A percentile compares a stretch with the other conserved stretches of the same genome.
These are phyloP conservation scores for Cenchrus purpureus DNA, from an alignment of 176 grass and related monocot genomes.

Conservation along the genomic window DNA sequence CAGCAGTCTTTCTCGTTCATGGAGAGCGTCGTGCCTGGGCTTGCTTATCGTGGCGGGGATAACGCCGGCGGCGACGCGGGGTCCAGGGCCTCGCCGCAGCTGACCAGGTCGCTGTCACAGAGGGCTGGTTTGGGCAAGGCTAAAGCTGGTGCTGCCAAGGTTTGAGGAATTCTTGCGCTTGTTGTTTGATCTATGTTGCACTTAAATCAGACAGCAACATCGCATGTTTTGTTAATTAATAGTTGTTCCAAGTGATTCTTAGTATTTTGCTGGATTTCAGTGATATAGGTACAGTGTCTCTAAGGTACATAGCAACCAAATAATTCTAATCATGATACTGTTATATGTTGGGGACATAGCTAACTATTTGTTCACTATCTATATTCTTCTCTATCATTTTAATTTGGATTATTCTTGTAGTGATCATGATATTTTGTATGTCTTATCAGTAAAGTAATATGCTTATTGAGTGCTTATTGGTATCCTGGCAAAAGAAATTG, in stretches of 20 bases:
- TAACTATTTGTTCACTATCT: conserved; percentile 11
- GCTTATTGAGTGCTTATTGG: background rate
- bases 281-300: background rate
- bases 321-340: background rate
- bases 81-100: conserved; percentile 43
- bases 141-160: conserved; percentile 62
- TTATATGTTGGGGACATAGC: background rate
- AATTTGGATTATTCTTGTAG: background rate
- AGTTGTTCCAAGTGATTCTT: conserved; percentile 21
- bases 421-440: background rate
- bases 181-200: conserved; percentile 14
- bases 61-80: conserved; percentile 18
- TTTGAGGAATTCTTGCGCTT: conserved; percentile 39
- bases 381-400: background rate
- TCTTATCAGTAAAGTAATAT: background rate
- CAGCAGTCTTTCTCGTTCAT: conserved; percentile 49
- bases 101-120: conserved; percentile 70
- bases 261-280: conserved; percentile 13
- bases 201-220: background rate
- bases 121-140: conserved; percentile 62
- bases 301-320: conserved; percentile 1
- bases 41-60: conserved; percentile 29
- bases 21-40: conserved; percentile 45
- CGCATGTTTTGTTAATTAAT: background rate
- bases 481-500: background rate